Conservation (phyloP, 495 filamentous ascomycete species). For the Aspergillus taichungensis region DNA sequence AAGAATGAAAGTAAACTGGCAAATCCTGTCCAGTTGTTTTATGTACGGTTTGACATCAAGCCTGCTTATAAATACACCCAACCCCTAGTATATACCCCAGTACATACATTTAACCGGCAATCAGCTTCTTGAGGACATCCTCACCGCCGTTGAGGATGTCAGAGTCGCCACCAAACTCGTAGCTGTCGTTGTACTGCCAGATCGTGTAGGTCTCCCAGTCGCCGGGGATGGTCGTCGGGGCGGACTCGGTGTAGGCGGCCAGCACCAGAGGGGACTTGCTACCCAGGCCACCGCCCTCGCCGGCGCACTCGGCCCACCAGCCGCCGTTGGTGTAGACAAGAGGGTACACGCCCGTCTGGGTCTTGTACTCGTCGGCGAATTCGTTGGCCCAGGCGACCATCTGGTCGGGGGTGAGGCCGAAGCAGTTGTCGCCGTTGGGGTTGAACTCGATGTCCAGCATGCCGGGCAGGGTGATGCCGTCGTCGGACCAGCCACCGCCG, state of each 20-base stretch:
- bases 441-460: slow-evolving; percentile 53
- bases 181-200: slow-evolving; percentile 43
- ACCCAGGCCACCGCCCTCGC: slow-evolving; percentile 37
- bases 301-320: slow-evolving; percentile 53
- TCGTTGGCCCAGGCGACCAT: slow-evolving; percentile 50
- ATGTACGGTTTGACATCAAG: too few relatives aligned
- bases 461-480: slow-evolving; percentile 52
- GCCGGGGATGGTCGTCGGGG: slow-evolving; percentile 39
- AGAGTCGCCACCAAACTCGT: slow-evolving; percentile 42
- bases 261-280: slow-evolving; percentile 43
- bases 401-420: slow-evolving; percentile 32
- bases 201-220: slow-evolving; percentile 49
- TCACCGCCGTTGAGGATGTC: slow-evolving; percentile 42
- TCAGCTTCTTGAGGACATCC: slow-evolving; percentile 21
- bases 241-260: slow-evolving; percentile 35
- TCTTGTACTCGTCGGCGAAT: slow-evolving; percentile 46
- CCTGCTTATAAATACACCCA: too few relatives aligned
- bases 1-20: too few relatives aligned
- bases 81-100: too few relatives aligned
- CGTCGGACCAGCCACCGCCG: slow-evolving; percentile 50
- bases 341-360: slow-evolving; percentile 39
- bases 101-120: slow-evolving; percentile 9
- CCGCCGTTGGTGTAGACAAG: slow-evolving; percentile 47
- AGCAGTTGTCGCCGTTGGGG: slow-evolving; percentile 32
- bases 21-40: too few relatives aligned